Conservation (phyloP, 257 asterid species). For the Nicotiana paniculata region DNA sequence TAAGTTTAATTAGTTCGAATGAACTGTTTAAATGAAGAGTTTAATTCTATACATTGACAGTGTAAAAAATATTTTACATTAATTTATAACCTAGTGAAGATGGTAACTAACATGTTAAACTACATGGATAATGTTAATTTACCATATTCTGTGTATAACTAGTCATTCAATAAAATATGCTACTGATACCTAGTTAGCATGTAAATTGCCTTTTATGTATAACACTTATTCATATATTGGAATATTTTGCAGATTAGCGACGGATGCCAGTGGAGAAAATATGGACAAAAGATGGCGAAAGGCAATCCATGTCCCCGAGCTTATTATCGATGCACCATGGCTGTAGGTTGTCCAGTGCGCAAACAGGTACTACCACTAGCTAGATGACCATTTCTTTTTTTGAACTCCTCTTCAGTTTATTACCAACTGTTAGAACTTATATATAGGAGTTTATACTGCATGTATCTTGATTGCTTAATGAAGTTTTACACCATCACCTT, state of each 20-base stretch:
- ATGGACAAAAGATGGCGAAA: constrained; percentile 95
- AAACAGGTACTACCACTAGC: constrained; percentile 43
- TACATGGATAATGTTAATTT: too few relatives aligned
- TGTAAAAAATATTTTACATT: not conserved
- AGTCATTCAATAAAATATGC: not conserved
- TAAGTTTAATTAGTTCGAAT: not conserved
- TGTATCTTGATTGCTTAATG: too few relatives aligned
- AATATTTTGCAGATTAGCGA: constrained; percentile 55
- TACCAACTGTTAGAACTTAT: too few relatives aligned
- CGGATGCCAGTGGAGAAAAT: constrained; percentile 98
- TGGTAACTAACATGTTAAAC: too few relatives aligned
- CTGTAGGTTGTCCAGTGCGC: constrained; percentile 93
- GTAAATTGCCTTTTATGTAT: not conserved
- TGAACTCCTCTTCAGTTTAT: not conserved
- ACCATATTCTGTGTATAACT: too few relatives aligned
- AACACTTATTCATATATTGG: not conserved
- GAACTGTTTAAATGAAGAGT: too few relatives aligned
- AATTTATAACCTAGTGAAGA: too few relatives aligned
- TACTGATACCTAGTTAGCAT: not conserved
- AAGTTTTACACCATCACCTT: too few relatives aligned
- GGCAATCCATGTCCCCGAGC: constrained; percentile 98
- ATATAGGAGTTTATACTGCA: too few relatives aligned
- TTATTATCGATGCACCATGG: constrained; percentile 91
- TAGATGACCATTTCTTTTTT: not conserved
- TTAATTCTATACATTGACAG: not conserved